These are phyloP conservation scores for Chrysosphaeria jannelii DNA, from an alignment of 2,329 filamentous ascomycete genomes.

Conservation along the genomic window DNA sequence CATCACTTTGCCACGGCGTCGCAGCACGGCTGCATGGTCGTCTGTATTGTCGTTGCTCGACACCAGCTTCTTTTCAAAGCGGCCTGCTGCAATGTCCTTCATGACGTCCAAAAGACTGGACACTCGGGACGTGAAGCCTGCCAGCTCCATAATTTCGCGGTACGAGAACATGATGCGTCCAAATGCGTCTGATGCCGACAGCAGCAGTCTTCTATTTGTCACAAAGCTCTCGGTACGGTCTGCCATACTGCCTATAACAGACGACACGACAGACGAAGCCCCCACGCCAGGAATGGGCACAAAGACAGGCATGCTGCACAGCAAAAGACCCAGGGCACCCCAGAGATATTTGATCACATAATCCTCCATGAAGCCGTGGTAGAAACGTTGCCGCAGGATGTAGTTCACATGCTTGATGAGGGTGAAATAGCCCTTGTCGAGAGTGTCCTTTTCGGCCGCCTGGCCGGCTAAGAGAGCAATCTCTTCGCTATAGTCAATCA, in stretches of 20 bases:
- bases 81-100: constrained; percentile 67
- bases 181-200: constrained; percentile 85
- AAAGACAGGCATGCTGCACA: constrained; percentile 89
- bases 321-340: constrained; percentile 69
- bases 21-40: constrained; percentile 55
- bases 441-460: constrained; percentile 75
- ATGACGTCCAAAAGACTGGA: constrained; percentile 77
- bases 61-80: constrained; percentile 89
- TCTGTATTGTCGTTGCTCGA: constrained; percentile 59
- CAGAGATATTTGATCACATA: constrained; percentile 99
- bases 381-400: constrained; percentile 66
- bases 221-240: constrained; percentile 56
- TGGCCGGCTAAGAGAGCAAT: constrained; percentile 78
- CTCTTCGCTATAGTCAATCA: constrained; percentile 93
- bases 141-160: constrained; percentile 86
- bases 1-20: constrained; percentile 49
- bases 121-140: constrained; percentile 81
- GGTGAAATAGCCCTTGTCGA: constrained; percentile 97
- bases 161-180: constrained; percentile 94
- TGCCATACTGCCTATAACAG: constrained; percentile 22
- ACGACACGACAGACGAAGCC: constrained; percentile 7
- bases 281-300: constrained; percentile 58
- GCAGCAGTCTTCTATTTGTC: constrained; percentile 71
- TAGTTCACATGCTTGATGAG: constrained; percentile 97
- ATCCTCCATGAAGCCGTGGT: constrained; percentile 98